These are phyloP conservation scores for Metschnikowia gelsemii DNA, from an alignment of 805 yeast genomes.

Conservation along the genomic window DNA sequence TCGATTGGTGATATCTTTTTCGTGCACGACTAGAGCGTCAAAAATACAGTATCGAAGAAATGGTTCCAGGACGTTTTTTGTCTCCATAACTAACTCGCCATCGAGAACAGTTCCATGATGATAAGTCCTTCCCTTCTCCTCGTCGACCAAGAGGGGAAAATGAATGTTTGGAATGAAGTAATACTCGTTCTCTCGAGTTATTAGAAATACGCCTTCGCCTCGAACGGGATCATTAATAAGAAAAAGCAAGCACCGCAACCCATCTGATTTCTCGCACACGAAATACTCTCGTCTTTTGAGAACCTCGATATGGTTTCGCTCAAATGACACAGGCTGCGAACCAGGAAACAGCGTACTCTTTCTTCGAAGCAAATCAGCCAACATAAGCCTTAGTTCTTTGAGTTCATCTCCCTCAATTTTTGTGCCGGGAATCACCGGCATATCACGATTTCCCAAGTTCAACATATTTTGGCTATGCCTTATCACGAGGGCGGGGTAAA, in stretches of 20 bases:
- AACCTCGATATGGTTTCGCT: conserved; percentile 65
- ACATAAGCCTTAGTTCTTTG: conserved; percentile 62
- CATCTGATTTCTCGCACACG: conserved; percentile 96
- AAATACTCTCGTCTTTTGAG: conserved; percentile 73
- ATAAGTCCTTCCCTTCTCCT: conserved; percentile 50
- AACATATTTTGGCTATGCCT: conserved; percentile 25
- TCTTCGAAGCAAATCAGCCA: conserved; percentile 60
- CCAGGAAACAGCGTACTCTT: conserved; percentile 74
- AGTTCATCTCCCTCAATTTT: conserved; percentile 71
- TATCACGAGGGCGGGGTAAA: neutral
- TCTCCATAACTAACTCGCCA: conserved; percentile 86
- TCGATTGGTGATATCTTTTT: conserved; percentile 64
- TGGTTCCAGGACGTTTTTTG: conserved; percentile 54
- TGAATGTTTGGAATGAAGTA: conserved; percentile 79
- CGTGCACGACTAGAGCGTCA: conserved; percentile 86
- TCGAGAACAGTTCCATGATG: conserved; percentile 90
- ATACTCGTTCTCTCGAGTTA: conserved; percentile 87
- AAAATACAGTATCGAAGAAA: conserved; percentile 76
- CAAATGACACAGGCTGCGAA: conserved; percentile 92
- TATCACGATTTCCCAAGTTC: conserved; percentile 47
- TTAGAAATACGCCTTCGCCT: conserved; percentile 85
- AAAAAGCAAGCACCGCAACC: conserved; percentile 78
- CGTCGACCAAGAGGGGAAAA: conserved; percentile 59
- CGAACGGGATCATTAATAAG: conserved; percentile 64
- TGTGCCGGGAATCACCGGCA: conserved; percentile 87